These are phyloP conservation scores for Cordyceps militaris DNA, from an alignment of 2,329 filamentous ascomycete species.

Conservation along the genomic window DNA sequence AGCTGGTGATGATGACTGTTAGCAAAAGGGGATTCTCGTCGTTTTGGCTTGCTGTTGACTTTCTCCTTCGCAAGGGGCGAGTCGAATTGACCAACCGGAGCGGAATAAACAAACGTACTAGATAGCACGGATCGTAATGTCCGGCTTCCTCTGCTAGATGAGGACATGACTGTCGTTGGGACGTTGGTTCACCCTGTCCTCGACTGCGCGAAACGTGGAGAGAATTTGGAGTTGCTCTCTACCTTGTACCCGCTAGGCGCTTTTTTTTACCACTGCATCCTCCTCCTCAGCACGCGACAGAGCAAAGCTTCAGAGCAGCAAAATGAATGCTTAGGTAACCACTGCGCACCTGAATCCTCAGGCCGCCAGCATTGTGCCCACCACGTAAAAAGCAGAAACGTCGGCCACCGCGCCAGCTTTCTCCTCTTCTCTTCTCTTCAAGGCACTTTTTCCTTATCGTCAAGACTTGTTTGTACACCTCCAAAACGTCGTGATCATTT, in stretches of 20 bases:
- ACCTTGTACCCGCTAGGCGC: neutral
- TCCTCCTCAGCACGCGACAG: constrained; percentile 1
- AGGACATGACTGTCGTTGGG: constrained; percentile 4
- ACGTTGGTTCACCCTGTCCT: neutral
- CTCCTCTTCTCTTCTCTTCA: constrained; percentile 35
- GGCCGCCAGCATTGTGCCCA: constrained; percentile 17
- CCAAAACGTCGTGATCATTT: constrained; percentile 87
- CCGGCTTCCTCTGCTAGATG: constrained; percentile 24
- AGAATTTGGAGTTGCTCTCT: constrained; percentile 5
- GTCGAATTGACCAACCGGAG: neutral
- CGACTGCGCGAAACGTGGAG: neutral
- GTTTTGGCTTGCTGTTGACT: neutral
- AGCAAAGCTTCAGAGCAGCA: neutral
- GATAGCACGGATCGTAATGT: constrained; percentile 42
- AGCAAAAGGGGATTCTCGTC: neutral
- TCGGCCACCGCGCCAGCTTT: constrained; percentile 21
- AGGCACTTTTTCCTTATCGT: constrained; percentile 93
- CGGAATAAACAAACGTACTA: constrained; percentile 33
- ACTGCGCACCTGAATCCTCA: constrained; percentile 16
- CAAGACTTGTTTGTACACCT: constrained; percentile 60
- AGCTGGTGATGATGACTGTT: constrained; percentile 15
- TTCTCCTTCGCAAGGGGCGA: neutral
- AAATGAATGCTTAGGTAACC: neutral
- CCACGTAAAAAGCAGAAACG: constrained; percentile 19
- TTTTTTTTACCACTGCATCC: neutral